Conservation (phyloP, 345 rosid genomes). For the Rhodamnia rubescens region DNA sequence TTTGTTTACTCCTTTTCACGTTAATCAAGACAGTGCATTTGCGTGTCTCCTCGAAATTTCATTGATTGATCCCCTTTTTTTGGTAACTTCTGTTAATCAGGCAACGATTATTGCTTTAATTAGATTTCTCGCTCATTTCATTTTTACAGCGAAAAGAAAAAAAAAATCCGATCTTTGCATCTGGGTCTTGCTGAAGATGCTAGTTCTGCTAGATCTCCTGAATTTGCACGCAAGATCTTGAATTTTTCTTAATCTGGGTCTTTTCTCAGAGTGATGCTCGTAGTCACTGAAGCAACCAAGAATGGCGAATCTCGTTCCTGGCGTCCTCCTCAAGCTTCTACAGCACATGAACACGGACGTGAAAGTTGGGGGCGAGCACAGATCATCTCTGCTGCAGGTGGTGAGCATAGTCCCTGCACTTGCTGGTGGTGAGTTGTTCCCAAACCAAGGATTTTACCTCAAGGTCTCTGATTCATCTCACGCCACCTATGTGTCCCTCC, state of each 20-base stretch:
- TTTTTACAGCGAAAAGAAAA: background rate
- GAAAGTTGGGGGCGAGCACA: slow-evolving; percentile 90
- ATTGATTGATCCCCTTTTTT: background rate
- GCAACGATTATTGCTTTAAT: background rate
- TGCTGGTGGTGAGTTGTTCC: slow-evolving; percentile 89
- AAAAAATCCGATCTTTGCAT: background rate
- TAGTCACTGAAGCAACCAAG: background rate
- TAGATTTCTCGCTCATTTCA: background rate
- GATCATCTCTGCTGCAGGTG: slow-evolving; percentile 85
- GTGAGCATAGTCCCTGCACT: slow-evolving; percentile 94
- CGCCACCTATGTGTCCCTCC: slow-evolving; percentile 87
- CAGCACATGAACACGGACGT: slow-evolving; percentile 97
- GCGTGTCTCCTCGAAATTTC: background rate
- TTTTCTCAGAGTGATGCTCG: background rate
- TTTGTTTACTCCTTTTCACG: background rate
- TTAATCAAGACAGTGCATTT: background rate
- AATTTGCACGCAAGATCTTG: background rate
- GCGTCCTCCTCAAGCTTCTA: slow-evolving; percentile 88
- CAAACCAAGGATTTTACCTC: slow-evolving; percentile 85
- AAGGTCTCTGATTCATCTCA: slow-evolving; percentile 98
- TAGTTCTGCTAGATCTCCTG: background rate
- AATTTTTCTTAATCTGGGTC: background rate
- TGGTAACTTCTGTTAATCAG: background rate
- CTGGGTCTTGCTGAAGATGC: background rate
- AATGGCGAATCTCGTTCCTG: slow-evolving; percentile 96